phyloP scores from a whole-genome alignment of 768 basidiomycete genomes.

The Termitomyces sp. region DNA sequence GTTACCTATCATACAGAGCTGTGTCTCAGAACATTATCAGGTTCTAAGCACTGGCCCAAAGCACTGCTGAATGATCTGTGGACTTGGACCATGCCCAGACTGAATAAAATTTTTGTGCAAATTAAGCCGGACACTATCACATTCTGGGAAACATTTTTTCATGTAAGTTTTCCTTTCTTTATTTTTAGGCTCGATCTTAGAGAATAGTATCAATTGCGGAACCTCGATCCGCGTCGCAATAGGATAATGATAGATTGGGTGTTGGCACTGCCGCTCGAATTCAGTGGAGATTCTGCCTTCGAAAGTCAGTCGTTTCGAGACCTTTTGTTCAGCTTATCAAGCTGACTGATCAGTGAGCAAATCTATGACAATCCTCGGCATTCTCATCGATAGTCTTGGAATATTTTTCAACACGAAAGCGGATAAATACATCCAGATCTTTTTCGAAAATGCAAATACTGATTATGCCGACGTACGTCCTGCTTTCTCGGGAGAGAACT shows the following conservation, averaged over 20 bases:
- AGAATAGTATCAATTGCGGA: slow-evolving; percentile 44
- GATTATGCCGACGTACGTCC: slow-evolving; percentile 74
- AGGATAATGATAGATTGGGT: slow-evolving; percentile 74
- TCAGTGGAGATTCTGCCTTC: slow-evolving; percentile 82
- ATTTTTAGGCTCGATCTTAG: not conserved
- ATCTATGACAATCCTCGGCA: slow-evolving; percentile 57
- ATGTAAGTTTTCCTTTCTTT: slow-evolving; percentile 26
- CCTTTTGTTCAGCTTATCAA: not conserved
- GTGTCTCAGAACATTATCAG: slow-evolving; percentile 25
- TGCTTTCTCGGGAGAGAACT: not conserved
- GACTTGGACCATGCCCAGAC: slow-evolving; percentile 60
- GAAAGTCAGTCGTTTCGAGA: slow-evolving; percentile 47
- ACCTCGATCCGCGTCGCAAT: slow-evolving; percentile 77
- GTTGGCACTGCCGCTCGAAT: slow-evolving; percentile 69
- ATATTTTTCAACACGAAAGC: slow-evolving; percentile 60
- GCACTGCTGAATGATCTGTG: slow-evolving; percentile 50
- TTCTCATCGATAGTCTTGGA: slow-evolving; percentile 60
- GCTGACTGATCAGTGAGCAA: slow-evolving; percentile 57
- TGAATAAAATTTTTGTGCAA: slow-evolving; percentile 60
- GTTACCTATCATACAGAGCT: not conserved
- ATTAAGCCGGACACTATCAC: slow-evolving; percentile 82
- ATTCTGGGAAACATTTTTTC: slow-evolving; percentile 69
- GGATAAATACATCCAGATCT: slow-evolving; percentile 62
- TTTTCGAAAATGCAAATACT: slow-evolving; percentile 73
- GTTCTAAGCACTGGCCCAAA: slow-evolving; percentile 81